Conservation (phyloP, 2,329 filamentous ascomycete species). For the Aspergillus sp. region DNA sequence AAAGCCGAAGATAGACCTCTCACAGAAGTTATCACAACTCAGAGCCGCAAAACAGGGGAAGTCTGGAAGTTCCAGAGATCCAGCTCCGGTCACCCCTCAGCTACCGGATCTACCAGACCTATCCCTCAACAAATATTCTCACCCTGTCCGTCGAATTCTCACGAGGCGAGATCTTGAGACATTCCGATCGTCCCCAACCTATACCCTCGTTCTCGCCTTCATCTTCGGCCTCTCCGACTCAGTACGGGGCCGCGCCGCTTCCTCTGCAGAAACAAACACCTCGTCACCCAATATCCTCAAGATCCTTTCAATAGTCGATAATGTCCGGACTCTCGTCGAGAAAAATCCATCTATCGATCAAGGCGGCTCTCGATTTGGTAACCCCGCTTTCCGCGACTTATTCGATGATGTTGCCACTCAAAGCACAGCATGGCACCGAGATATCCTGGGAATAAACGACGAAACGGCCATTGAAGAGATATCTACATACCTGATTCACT, state of each 20-base stretch:
- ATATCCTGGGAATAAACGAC: conserved; percentile 44
- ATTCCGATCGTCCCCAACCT: conserved; percentile 78
- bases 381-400: conserved; percentile 85
- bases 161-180: conserved; percentile 78
- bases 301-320: conserved; percentile 71
- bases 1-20: conserved; percentile 40
- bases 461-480: conserved; percentile 68
- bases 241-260: conserved; percentile 58
- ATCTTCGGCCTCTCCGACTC: conserved; percentile 85
- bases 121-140: conserved; percentile 63
- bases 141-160: conserved; percentile 78
- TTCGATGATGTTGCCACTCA: conserved; percentile 59
- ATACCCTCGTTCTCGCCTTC: conserved; percentile 78
- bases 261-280: conserved; percentile 23
- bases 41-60: conserved; percentile 42
- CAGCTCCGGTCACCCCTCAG: conserved; percentile 75
- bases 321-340: conserved; percentile 68
- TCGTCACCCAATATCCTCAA: conserved; percentile 63
- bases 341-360: conserved; percentile 81
- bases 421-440: conserved; percentile 46
- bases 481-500: conserved; percentile 77
- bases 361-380: conserved; percentile 88
- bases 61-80: conserved; percentile 45
- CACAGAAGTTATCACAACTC: conserved; percentile 45
- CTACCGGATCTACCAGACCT: conserved; percentile 71